phyloP scores from a whole-genome alignment of 169 alveolate genomes.

The Sarcocystis neurona region DNA sequence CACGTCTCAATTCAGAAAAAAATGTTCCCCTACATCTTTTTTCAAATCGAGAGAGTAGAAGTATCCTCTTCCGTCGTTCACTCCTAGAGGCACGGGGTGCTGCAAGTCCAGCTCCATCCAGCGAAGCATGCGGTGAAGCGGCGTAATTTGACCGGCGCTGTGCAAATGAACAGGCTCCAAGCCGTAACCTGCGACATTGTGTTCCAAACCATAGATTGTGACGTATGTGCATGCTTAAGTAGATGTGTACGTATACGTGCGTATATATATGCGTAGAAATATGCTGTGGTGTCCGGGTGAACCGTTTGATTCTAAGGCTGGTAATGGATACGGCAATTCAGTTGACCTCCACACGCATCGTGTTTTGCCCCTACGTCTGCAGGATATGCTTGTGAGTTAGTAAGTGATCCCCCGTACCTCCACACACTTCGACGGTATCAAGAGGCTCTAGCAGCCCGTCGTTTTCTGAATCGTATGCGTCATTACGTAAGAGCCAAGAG shows the following conservation, averaged over 20 bases:
- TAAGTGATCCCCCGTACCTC: too few relatives aligned
- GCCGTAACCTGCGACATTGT: constrained; percentile 55
- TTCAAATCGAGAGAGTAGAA: constrained; percentile 71
- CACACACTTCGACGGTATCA: constrained; percentile 6
- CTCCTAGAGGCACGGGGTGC: constrained; percentile 71
- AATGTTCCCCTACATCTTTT: constrained; percentile 63
- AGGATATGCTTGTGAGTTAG: too few relatives aligned
- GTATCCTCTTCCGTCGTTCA: constrained; percentile 52
- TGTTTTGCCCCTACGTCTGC: too few relatives aligned
- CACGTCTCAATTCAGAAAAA: constrained; percentile 37
- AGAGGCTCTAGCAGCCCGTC: constrained; percentile 12
- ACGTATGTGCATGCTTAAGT: too few relatives aligned
- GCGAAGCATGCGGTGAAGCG: constrained; percentile 56
- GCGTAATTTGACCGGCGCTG: constrained; percentile 58
- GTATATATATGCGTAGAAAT: too few relatives aligned
- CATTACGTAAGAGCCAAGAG: too few relatives aligned
- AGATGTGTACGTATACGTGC: too few relatives aligned
- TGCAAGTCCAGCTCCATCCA: constrained; percentile 64
- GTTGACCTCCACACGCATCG: too few relatives aligned
- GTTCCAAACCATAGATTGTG: background rate
- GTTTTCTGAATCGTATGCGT: background rate
- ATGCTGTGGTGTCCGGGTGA: too few relatives aligned
- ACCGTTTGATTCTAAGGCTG: too few relatives aligned
- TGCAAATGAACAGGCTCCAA: constrained; percentile 69
- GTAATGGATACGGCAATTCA: too few relatives aligned